A percentile compares a stretch with the other conserved stretches of the same genome.
Conservation (phyloP, 768 basidiomycete genomes). For the Boletus subparvulus region DNA sequence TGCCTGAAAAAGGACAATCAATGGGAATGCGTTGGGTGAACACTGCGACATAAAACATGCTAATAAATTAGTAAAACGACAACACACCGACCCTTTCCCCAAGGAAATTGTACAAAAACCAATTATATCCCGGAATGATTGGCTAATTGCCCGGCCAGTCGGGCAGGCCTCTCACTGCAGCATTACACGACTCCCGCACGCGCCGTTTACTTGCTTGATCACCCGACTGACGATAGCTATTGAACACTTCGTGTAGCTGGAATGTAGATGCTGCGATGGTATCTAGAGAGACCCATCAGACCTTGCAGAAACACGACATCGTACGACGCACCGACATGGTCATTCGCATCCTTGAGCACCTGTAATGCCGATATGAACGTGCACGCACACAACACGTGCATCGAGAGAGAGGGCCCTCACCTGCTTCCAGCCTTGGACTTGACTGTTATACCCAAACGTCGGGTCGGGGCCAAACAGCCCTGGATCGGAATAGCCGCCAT, state of each 20-base stretch:
- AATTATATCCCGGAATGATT: background rate
- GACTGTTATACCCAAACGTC: constrained; percentile 48
- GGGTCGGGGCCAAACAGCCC: constrained; percentile 27
- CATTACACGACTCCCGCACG: constrained; percentile 77
- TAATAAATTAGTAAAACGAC: constrained; percentile 5
- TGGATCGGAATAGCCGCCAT: constrained; percentile 41
- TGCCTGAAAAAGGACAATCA: too few species aligned
- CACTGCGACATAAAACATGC: background rate
- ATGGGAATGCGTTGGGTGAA: background rate
- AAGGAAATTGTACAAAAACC: background rate
- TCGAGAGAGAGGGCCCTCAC: constrained; percentile 36
- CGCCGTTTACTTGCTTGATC: constrained; percentile 71
- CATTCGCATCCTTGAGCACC: constrained; percentile 57
- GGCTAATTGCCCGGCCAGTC: constrained; percentile 57
- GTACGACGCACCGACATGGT: constrained; percentile 45
- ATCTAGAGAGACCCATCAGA: constrained; percentile 11
- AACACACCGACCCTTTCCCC: background rate
- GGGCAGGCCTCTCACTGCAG: constrained; percentile 67
- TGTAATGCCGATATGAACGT: constrained; percentile 22
- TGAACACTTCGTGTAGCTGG: constrained; percentile 74
- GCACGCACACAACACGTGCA: background rate
- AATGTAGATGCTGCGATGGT: constrained; percentile 67
- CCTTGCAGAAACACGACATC: background rate
- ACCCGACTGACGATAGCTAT: constrained; percentile 70
- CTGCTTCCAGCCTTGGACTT: constrained; percentile 56